Base-by-base conservation (phyloP, 1,284 basidiomycete species). In the Exsudoporus floridanus region DNA sequence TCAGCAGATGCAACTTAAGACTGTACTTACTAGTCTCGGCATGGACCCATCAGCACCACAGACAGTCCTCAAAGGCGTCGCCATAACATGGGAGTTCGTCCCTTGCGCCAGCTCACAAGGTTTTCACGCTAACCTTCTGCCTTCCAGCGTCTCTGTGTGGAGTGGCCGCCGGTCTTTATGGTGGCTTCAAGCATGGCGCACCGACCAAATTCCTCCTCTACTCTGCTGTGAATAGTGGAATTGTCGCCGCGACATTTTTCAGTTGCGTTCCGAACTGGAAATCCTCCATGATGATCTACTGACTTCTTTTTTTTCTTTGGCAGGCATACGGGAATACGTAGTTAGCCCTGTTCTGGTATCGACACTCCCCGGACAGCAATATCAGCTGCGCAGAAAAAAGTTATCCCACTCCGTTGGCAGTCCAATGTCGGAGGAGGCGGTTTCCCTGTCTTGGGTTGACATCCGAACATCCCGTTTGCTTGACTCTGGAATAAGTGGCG, bases 1-100 rank as follows among this genome's bases (percentile, higher is more conserved):
- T 14, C 30, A 4, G 28, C 16, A 8, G 12, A 18, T 18, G 13
- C 16, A n/a, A 3, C 23, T 23, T 23, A n/a, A n/a, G n/a, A n/a
- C n/a, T n/a, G n/a, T n/a, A 23, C 36, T 28, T 40, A 9, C 13
- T n/a, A n/a, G n/a, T 35, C 5, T 2, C 2, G 31, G 53, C 44
- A 69, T 69, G 66, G 66, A 69, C 43, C 62, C 67, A 5, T 72
- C 76, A 37, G 74, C 80, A 49, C 70, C 78, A 35, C 66, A 74
- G 40, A 78, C 75, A 23, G 74, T 88, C 42, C 73, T 78, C 25
- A 72, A 77, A 53, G 82, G 83, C 50, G 79, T 84, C 38, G 60
- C 79, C 55, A 69, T 77, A 71, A 82, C 84, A 84, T 88, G 86
- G 84, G 78, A 86, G 86, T 87, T 79, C 81, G 81, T 86, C 79